A percentile compares a stretch with the other conserved stretches of the same genome.
phyloP scores from a whole-genome alignment of 1,139 yeast species.

The Candida pseudocylindracea region DNA sequence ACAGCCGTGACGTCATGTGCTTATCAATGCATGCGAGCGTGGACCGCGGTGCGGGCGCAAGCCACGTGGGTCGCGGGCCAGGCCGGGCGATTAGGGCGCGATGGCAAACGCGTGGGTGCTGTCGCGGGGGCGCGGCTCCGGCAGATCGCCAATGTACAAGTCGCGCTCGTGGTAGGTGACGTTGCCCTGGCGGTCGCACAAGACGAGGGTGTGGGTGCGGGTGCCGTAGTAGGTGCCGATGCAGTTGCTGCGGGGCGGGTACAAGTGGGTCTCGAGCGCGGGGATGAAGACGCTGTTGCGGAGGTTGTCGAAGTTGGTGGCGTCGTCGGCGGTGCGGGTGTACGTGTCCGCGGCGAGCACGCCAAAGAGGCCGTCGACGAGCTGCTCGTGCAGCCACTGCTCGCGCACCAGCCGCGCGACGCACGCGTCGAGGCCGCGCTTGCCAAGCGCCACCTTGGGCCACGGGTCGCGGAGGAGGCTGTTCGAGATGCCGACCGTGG shows the following conservation, averaged over 20 bases:
- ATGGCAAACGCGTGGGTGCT: no score
- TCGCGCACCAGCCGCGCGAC: slow-evolving; percentile 10
- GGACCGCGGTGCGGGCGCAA: no score
- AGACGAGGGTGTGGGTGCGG: slow-evolving; percentile 63
- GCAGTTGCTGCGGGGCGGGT: slow-evolving; percentile 1
- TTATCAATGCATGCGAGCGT: no score
- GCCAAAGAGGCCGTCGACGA: slow-evolving; percentile 28
- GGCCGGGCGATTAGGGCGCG: no score
- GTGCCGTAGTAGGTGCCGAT: slow-evolving; percentile 59
- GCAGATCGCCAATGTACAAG: slow-evolving; percentile 5
- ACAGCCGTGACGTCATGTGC: no score
- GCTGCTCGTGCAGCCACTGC: slow-evolving; percentile 11
- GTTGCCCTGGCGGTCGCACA: slow-evolving; percentile 26
- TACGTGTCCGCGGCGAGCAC: slow-evolving; percentile 26
- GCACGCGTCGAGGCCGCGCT: slow-evolving; percentile 14
- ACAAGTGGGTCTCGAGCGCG: slow-evolving; percentile 14
- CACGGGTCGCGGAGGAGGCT: slow-evolving; percentile 44
- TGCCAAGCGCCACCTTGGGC: slow-evolving; percentile 45
- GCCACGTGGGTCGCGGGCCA: no score
- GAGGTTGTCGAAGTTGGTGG: slow-evolving; percentile 18
- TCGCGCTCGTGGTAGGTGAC: slow-evolving; percentile 18
- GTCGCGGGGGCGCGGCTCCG: no score
- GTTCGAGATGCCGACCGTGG: slow-evolving; percentile 38
- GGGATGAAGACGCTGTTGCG: slow-evolving; percentile 54
- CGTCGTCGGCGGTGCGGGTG: slow-evolving; percentile 7